Evolutionary conservation across 1,139 yeast species (phyloP), one percentile per base, ranked within the genome.

Genomic region (Chernovozyma sophiae-reginae): DNA sequence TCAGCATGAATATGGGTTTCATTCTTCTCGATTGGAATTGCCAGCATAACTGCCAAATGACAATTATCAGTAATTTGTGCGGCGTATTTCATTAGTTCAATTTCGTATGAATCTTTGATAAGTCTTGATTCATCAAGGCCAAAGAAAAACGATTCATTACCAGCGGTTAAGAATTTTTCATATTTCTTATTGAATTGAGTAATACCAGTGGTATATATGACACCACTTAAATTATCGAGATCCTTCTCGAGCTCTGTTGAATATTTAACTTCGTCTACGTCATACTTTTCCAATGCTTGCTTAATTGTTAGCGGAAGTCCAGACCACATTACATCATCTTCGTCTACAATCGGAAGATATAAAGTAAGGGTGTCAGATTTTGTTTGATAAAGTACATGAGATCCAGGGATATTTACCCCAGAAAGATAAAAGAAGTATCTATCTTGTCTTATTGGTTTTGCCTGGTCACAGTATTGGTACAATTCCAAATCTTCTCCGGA

Each of bases 1-100:
- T 90, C 97, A 2, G 97, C 97, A 54, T 92, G 97, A 36, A 92
- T 78, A 54, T 92, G 97, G 13, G 90, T 80, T 61, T 92, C 98
- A 44, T 83, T 83, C 25, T 76, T 72, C 58, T 87, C 96, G 43
- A 89, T 86, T 7, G 96, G 95, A 32, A 84, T 56, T 1, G 97
- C 95, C 18, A 89, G 80, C 97, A 92, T 89, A 32, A 87, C 96
- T 0, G 96, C 95, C 26, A 75, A 58, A 58, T 92, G 98, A 36
- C 95, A 83, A 43, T 82, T 83, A 55, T 89, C 97, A 16, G 95
- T 83, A 53, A 92, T 85, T 45, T 72, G 72, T 18, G 95, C 76
- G 4, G 97, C 97, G 47, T 81, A 79, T 45, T 76, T 74, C 81
- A 92, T 73, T 46, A 87, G 68, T 20, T 71, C 77, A 33, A 92